Evolutionary conservation across 1,284 basidiomycete genomes (phyloP), one percentile per base, ranked within the genome.

Genomic region (Pseudozyma thailandica): DNA sequence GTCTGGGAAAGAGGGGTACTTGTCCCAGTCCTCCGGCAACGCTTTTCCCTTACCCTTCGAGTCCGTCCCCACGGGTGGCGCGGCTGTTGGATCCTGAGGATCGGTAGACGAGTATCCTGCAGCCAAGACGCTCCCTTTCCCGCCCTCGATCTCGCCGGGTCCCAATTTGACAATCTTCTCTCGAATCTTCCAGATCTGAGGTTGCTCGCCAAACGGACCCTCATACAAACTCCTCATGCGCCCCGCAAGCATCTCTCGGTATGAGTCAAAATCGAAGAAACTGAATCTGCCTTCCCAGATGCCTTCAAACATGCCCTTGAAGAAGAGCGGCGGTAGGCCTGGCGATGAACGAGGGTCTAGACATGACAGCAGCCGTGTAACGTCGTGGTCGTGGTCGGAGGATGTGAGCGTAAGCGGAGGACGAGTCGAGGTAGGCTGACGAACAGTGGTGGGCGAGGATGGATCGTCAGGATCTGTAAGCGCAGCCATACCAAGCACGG

Each of bases 191-290:
- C 86, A 87, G 15, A 87, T 86, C 71, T 87, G 86, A 13, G 85
- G 85, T 65, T 88, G 86, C 68, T 86, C 85, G 4, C 86, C 86
- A 63, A 85, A 86, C 12, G 84, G 83, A 0, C 86, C 86, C 44
- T 85, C 84, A 68, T 86, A 86, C 25, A 86, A 74, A 20, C 84
- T 83, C 16, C 82, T 58, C 80, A 86, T 83, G 45, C 85, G 76
- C 0, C 86, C 86, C 2, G 80, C 83, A 2, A 86, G 75, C 77
- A 87, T 85, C 48, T 86, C 82, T 27, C 85, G 82, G 53, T 87
- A 87, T 23, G 84, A 84, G 60, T 87, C 86, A 66, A 87, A 88
- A 59, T 87, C 86, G 71, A 87, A 86, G 69, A 87, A 88, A 50
- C 82, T 78, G 65, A 88, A 88, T 10, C 84, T 83, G 1, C 87